Base-by-base conservation (phyloP, 345 rosid genomes). In the Angophora floribunda region DNA sequence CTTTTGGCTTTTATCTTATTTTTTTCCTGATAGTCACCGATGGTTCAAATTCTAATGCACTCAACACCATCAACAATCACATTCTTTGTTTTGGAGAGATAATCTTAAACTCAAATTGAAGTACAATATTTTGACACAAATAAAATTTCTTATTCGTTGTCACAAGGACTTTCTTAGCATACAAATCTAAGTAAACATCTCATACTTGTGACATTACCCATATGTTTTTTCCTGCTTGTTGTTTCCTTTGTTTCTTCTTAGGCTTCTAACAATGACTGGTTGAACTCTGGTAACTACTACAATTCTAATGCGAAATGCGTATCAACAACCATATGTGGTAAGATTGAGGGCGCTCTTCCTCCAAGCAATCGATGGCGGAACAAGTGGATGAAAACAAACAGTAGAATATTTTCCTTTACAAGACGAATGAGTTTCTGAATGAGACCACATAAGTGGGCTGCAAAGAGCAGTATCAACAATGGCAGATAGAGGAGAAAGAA, bases 81-180 rank as follows among this genome's bases (percentile, higher is more conserved):
- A 63, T 30, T n/a, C 36, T 0, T 63, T 63, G 7, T 63, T 63
- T n/a, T 12, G n/a, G 13, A 24, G 65, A 59, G n/a, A 59, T 59
- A 59, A 26, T 28, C 65, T 26, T 59, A 59, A 26, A 59, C 12
- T 55, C 5, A 21, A 55, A 21, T 11, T 13, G 13, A 59, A 1
- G 3, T n/a, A n/a, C 7, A 0, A 59, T 59, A 0, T 9, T 26
- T 26, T 9, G 3, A 59, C 13, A 24, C n/a, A 1, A 8, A 55
- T 7, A 22, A 57, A 24, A 57, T n/a, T n/a, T n/a, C n/a, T n/a
- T n/a, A n/a, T n/a, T n/a, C n/a, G n/a, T n/a, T n/a, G n/a, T 51
- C 15, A 51, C 53, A 14, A 2, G 15, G 16, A 51, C 53, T 51
- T 51, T 51, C 16, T 51, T 1, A 51, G 5, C 14, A 13, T 51